Conservation (phyloP, 148 eudicot genomes). For the Drosera capensis region DNA sequence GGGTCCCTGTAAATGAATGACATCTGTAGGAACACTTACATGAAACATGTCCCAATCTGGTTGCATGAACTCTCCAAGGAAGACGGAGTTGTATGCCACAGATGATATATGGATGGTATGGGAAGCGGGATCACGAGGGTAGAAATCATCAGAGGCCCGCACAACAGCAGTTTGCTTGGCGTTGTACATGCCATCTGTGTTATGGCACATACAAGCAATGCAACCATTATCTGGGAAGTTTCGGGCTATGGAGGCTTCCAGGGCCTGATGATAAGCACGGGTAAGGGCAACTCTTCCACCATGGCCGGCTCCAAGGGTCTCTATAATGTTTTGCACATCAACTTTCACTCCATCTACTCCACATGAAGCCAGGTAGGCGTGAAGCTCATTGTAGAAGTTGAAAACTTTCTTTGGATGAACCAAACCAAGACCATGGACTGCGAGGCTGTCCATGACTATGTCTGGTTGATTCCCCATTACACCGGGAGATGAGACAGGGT, state of each 20-base stretch:
- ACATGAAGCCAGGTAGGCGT: conserved; percentile 85
- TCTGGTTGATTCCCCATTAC: conserved; percentile 87
- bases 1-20: neutral
- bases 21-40: no score
- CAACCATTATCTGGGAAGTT: conserved; percentile 86
- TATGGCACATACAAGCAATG: conserved; percentile 92
- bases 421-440: conserved; percentile 74
- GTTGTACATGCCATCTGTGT: conserved; percentile 75
- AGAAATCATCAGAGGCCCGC: conserved; percentile 93
- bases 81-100: conserved; percentile 70
- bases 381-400: conserved; percentile 89
- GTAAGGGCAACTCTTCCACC: conserved; percentile 92
- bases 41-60: conserved; percentile 99
- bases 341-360: conserved; percentile 98
- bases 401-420: conserved; percentile 87
- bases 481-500: conserved; percentile 81
- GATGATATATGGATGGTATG: conserved; percentile 89
- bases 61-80: conserved; percentile 93
- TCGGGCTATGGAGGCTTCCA: conserved; percentile 60
- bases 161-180: conserved; percentile 62
- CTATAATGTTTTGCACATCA: conserved; percentile 90
- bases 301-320: conserved; percentile 91
- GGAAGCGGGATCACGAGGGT: conserved; percentile 89
- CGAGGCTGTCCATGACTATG: conserved; percentile 84
- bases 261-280: conserved; percentile 61